phyloP scores from a whole-genome alignment of 805 yeast species.

The Zygosaccharomyces gambellarensis region DNA sequence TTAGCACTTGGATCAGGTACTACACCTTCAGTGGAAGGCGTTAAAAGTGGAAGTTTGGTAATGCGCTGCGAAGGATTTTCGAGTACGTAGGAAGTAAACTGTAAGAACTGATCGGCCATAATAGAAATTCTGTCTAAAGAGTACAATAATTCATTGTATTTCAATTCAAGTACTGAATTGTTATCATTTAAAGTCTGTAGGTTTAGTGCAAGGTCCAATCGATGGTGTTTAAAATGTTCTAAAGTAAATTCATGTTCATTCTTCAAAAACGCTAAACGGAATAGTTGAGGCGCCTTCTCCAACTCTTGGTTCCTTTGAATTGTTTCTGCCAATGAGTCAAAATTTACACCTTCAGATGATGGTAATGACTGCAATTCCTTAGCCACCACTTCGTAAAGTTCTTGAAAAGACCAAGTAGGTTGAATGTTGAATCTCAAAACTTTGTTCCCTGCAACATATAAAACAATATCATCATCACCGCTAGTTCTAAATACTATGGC shows the following conservation, averaged over 20 bases:
- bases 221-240: conserved; percentile 33
- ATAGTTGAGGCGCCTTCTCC: conserved; percentile 59
- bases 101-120: conserved; percentile 66
- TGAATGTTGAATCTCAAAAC: conserved; percentile 60
- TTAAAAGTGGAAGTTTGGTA: conserved; percentile 62
- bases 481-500: conserved; percentile 73
- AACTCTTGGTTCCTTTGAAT: conserved; percentile 47
- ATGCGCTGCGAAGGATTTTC: conserved; percentile 40
- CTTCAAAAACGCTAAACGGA: conserved; percentile 43
- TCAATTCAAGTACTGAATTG: conserved; percentile 18
- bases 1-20: conserved; percentile 87
- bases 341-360: conserved; percentile 37
- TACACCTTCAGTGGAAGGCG: conserved; percentile 51
- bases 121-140: conserved; percentile 61
- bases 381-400: conserved; percentile 44
- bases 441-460: conserved; percentile 46
- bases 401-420: conserved; percentile 49
- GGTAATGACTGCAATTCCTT: conserved; percentile 32
- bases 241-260: conserved; percentile 39
- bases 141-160: conserved; percentile 73
- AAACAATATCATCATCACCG: conserved; percentile 91
- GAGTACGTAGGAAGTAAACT: conserved; percentile 42
- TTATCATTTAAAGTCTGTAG: conserved; percentile 14
- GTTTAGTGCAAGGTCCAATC: conserved; percentile 44
- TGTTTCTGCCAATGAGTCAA: conserved; percentile 51